Conservation (phyloP, 1,284 basidiomycete genomes). For the Rhodotorula sp. region DNA sequence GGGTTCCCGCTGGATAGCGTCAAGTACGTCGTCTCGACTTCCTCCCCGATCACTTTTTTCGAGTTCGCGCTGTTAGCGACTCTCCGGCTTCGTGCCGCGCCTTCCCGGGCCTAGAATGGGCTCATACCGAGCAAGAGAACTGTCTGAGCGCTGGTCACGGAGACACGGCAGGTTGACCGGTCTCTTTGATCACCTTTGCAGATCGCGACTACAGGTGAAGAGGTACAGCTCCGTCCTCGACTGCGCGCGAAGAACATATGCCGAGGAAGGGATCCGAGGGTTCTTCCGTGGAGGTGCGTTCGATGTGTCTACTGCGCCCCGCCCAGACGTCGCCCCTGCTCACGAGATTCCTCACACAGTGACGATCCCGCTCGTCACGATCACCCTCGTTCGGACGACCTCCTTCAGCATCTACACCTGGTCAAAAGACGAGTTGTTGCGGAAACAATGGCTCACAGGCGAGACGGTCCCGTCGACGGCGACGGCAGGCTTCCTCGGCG, state of each 20-base stretch:
- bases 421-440: constrained; percentile 16
- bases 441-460: neutral
- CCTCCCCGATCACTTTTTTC: neutral
- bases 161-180: too few relatives aligned
- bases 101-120: too few relatives aligned
- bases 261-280: constrained; percentile 85
- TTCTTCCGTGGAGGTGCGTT: constrained; percentile 73
- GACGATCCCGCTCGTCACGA: constrained; percentile 91
- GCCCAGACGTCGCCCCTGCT: too few relatives aligned
- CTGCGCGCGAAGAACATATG: constrained; percentile 55
- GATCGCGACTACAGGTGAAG: constrained; percentile 78
- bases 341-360: constrained; percentile 32
- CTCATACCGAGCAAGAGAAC: too few relatives aligned
- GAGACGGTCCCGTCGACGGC: constrained; percentile 7
- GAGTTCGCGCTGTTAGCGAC: too few relatives aligned
- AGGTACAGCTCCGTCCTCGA: constrained; percentile 51
- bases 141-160: too few relatives aligned
- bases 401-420: constrained; percentile 54
- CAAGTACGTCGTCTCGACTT: constrained; percentile 11
- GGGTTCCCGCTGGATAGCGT: constrained; percentile 69
- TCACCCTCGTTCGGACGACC: constrained; percentile 86
- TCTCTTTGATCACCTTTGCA: constrained; percentile 4
- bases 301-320: too few relatives aligned
- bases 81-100: too few relatives aligned
- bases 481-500: constrained; percentile 27